These are phyloP conservation scores for Dichotomopilus funicola DNA, from an alignment of 2,329 filamentous ascomycete genomes.

Conservation along the genomic window DNA sequence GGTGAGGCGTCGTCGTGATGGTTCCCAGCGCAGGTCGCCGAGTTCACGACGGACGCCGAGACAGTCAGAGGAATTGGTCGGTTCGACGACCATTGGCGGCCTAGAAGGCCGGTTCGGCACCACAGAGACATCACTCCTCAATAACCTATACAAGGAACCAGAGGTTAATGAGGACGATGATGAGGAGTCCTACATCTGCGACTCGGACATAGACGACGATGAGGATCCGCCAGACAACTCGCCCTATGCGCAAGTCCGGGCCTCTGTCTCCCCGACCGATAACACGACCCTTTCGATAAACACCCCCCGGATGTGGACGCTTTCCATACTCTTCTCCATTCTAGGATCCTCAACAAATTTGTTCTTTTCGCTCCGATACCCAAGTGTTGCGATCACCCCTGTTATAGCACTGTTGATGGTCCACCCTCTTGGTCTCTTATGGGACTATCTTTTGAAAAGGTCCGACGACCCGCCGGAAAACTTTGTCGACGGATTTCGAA, in stretches of 20 bases:
- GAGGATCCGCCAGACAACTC: conserved; percentile 60
- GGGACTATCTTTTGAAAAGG: conserved; percentile 70
- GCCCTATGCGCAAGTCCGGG: conserved; percentile 71
- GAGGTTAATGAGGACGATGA: conserved; percentile 27
- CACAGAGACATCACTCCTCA: conserved; percentile 41
- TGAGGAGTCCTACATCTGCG: conserved; percentile 28
- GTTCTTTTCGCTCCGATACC: conserved; percentile 86
- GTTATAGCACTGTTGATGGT: conserved; percentile 82
- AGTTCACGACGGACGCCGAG: conserved; percentile 29
- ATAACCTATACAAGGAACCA: conserved; percentile 38
- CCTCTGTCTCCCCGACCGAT: conserved; percentile 70
- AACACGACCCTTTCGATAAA: conserved; percentile 74
- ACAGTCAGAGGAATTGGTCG: conserved; percentile 45
- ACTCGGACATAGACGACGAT: conserved; percentile 35
- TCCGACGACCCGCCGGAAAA: conserved; percentile 44
- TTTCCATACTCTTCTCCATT: conserved; percentile 74
- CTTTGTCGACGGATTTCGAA: conserved; percentile 38
- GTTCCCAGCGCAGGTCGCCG: conserved; percentile 14
- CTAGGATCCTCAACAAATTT: conserved; percentile 78
- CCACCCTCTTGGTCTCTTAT: conserved; percentile 73
- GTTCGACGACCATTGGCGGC: conserved; percentile 45
- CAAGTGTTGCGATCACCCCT: conserved; percentile 81
- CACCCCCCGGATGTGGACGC: conserved; percentile 78
- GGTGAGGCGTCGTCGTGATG: conserved; percentile 13
- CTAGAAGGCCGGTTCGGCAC: conserved; percentile 48